phyloP scores from a whole-genome alignment of 2,329 filamentous ascomycete genomes.

The Pyrenophora seminiperda region DNA sequence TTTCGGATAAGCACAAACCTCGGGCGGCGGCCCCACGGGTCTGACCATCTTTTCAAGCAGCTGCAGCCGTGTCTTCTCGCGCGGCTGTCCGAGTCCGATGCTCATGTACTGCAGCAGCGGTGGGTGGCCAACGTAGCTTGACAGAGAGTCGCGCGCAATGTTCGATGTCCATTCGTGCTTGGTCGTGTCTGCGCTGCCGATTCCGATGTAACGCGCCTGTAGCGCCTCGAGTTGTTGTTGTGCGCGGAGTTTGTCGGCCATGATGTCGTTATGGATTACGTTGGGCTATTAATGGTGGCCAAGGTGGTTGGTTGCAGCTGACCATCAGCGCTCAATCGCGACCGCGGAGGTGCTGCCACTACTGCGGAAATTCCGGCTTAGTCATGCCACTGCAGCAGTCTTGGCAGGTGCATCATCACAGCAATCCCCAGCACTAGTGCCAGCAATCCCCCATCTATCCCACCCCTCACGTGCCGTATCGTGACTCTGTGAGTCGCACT shows the following conservation, averaged over 20 bases:
- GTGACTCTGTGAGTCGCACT: background rate
- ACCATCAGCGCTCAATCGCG: background rate
- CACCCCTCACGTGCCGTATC: background rate
- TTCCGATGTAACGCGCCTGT: constrained; percentile 94
- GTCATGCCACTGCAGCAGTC: constrained; percentile 8
- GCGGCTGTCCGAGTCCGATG: constrained; percentile 83
- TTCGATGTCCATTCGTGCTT: constrained; percentile 98
- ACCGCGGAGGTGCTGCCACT: constrained; percentile 18
- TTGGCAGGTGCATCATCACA: constrained; percentile 2
- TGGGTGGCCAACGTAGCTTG: constrained; percentile 87
- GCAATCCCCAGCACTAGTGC: background rate
- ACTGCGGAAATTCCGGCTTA: constrained; percentile 11
- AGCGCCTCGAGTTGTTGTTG: constrained; percentile 97
- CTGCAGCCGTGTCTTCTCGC: constrained; percentile 76
- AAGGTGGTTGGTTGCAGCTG: no score
- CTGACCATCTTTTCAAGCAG: constrained; percentile 77
- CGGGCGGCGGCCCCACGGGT: constrained; percentile 68
- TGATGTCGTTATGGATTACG: no score
- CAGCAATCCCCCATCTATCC: background rate
- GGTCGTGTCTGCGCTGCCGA: constrained; percentile 93
- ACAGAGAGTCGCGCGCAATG: constrained; percentile 90
- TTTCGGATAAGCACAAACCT: constrained; percentile 51
- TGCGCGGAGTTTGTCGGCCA: constrained; percentile 96
- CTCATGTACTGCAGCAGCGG: constrained; percentile 87
- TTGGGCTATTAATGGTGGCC: no score